A percentile compares a stretch with the other conserved stretches of the same genome.
Evolutionary conservation across 805 yeast species (phyloP).

Genomic region (Saturnispora sanitii): DNA sequence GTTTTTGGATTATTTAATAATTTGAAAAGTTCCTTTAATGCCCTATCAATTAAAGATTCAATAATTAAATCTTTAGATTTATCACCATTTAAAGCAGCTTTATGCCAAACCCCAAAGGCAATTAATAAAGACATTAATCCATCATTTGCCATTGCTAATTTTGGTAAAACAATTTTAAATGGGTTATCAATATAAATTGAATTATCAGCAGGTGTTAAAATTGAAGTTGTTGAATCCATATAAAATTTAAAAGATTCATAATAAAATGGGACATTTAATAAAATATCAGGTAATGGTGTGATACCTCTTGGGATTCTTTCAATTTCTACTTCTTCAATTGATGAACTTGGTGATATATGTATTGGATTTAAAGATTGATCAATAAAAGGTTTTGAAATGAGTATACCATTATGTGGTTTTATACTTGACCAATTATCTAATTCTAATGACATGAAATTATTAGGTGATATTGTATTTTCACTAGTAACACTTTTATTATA

Average conservation of each 20-base stretch:
- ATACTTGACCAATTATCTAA: constrained; percentile 8
- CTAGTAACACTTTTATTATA: not conserved
- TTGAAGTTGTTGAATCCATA: constrained; percentile 47
- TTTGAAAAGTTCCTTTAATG: constrained; percentile 46
- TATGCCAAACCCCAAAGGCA: constrained; percentile 39
- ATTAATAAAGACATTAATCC: constrained; percentile 48
- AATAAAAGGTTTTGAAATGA: constrained; percentile 14
- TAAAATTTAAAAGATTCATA: constrained; percentile 55
- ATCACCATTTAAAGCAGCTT: constrained; percentile 17
- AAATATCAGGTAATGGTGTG: constrained; percentile 49
- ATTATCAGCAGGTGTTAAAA: constrained; percentile 58
- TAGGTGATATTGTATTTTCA: not conserved
- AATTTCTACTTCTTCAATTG: constrained; percentile 15
- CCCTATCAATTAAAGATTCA: constrained; percentile 43
- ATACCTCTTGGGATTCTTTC: constrained; percentile 28
- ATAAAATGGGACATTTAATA: constrained; percentile 50
- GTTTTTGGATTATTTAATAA: constrained; percentile 41
- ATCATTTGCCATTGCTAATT: constrained; percentile 52
- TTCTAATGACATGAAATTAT: constrained; percentile 14
- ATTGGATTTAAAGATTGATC: constrained; percentile 2
- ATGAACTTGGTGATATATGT: constrained; percentile 12
- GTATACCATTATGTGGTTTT: not conserved
- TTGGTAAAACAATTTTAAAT: constrained; percentile 53
- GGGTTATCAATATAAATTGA: constrained; percentile 57
- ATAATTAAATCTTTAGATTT: constrained; percentile 29